Conservation (phyloP, 805 yeast genomes). For the Candida coquimbonensis region DNA sequence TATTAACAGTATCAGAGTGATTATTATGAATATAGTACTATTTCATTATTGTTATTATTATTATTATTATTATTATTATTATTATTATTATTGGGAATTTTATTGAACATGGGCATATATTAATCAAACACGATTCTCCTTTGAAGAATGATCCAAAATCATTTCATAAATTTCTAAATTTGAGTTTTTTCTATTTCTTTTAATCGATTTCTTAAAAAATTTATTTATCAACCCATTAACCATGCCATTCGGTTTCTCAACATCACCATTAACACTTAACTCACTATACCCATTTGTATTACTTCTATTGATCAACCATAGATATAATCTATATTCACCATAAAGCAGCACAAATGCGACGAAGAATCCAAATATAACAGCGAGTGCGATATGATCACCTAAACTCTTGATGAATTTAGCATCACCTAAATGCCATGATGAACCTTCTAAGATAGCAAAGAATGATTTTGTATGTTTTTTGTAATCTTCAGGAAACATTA, state of each 20-base stretch:
- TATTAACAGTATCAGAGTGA: too few species aligned
- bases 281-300: too few species aligned
- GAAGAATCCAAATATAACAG: conserved; percentile 64
- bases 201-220: conserved; percentile 13
- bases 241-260: too few species aligned
- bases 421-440: conserved; percentile 90
- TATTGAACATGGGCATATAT: too few species aligned
- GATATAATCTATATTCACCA: conserved; percentile 40
- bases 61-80: too few species aligned
- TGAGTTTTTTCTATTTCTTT: conserved; percentile 23
- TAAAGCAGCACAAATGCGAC: conserved; percentile 43
- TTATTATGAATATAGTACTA: too few species aligned
- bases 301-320: conserved; percentile 23
- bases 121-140: too few species aligned
- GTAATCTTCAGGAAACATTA: conserved; percentile 69
- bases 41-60: too few species aligned
- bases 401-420: conserved; percentile 70
- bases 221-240: conserved; percentile 10
- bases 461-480: conserved; percentile 55
- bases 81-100: too few species aligned
- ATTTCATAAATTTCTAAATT: conserved; percentile 18
- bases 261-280: too few species aligned
- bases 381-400: conserved; percentile 66
- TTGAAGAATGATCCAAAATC: neutral
- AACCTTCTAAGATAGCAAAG: conserved; percentile 72